These are phyloP conservation scores for Ophiocordyceps camponoti-leonardi DNA, from an alignment of 2,329 filamentous ascomycete species.

Conservation along the genomic window DNA sequence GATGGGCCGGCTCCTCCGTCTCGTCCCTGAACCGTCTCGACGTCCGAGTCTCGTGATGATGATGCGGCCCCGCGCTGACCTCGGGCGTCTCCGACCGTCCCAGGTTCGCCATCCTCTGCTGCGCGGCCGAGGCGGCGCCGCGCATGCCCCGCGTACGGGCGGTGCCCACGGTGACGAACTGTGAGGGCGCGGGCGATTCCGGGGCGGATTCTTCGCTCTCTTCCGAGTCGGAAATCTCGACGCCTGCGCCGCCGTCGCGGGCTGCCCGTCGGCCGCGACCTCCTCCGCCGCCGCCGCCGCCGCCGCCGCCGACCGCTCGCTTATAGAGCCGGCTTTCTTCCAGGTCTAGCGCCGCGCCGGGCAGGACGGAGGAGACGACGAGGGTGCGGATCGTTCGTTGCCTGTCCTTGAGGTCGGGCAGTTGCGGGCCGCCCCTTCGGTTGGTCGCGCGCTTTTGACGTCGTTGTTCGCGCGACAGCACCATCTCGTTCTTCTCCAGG, in stretches of 20 bases:
- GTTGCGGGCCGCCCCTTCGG: conserved; percentile 72
- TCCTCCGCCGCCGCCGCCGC: conserved; percentile 45
- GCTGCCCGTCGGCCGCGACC: conserved; percentile 33
- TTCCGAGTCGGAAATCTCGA: conserved; percentile 71
- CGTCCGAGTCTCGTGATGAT: conserved; percentile 56
- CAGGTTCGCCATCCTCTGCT: conserved; percentile 69
- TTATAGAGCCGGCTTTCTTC: conserved; percentile 85
- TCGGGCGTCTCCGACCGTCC: conserved; percentile 85
- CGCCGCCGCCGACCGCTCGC: conserved; percentile 44
- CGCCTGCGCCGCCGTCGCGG: conserved; percentile 43
- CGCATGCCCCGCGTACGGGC: conserved; percentile 77
- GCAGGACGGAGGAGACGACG: conserved; percentile 81
- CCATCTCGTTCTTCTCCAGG: conserved; percentile 76
- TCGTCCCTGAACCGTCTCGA: conserved; percentile 57
- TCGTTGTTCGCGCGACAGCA: conserved; percentile 83
- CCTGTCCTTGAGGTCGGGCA: conserved; percentile 92
- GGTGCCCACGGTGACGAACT: conserved; percentile 50
- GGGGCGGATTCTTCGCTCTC: conserved; percentile 78
- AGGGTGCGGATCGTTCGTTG: conserved; percentile 86
- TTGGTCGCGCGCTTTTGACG: conserved; percentile 93
- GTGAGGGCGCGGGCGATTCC: conserved; percentile 68
- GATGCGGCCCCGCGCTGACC: conserved; percentile 30
- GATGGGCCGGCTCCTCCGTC: conserved; percentile 52
- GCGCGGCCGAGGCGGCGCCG: conserved; percentile 71
- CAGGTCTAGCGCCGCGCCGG: conserved; percentile 61